These are phyloP conservation scores for Benincasa hispida DNA, from an alignment of 306 rosid species.

Conservation along the genomic window DNA sequence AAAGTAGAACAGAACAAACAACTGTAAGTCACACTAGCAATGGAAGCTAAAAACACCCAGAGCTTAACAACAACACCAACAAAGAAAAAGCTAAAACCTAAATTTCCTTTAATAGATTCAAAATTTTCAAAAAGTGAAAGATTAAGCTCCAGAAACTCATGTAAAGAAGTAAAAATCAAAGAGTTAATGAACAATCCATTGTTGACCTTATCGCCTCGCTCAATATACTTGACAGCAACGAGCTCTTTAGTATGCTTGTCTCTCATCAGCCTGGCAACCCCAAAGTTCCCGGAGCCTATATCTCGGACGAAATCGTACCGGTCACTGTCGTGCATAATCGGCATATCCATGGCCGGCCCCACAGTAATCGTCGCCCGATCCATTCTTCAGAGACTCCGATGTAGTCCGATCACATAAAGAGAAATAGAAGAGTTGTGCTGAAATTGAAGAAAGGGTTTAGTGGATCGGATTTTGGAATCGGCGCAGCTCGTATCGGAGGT, in stretches of 20 bases:
- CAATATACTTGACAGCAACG: conserved; percentile 85
- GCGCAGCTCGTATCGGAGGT: not conserved
- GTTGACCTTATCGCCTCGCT: conserved; percentile 80
- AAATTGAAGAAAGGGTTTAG: not conserved
- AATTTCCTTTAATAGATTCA: conserved; percentile 4
- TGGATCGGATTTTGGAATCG: not conserved
- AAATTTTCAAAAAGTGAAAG: not conserved
- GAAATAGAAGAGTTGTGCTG: not conserved
- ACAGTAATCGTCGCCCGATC: conserved; percentile 56
- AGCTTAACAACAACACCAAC: not conserved
- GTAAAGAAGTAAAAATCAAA: not conserved
- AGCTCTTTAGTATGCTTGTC: conserved; percentile 77
- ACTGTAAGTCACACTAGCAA: not conserved
- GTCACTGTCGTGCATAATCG: conserved; percentile 89
- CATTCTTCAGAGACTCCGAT: conserved; percentile 27
- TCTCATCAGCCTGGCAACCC: conserved; percentile 77
- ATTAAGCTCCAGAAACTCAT: not conserved
- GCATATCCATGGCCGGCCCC: conserved; percentile 72
- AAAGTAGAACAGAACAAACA: conserved; percentile 4
- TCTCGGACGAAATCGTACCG: conserved; percentile 74
- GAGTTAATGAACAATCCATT: not conserved
- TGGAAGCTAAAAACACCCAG: not conserved
- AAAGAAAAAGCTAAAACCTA: not conserved
- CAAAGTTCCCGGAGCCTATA: conserved; percentile 90
- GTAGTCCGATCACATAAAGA: conserved; percentile 20